A percentile compares a stretch with the other conserved stretches of the same genome.
These are phyloP conservation scores for Drechslerella dactyloides DNA, from an alignment of 2,329 filamentous ascomycete genomes.

Conservation along the genomic window DNA sequence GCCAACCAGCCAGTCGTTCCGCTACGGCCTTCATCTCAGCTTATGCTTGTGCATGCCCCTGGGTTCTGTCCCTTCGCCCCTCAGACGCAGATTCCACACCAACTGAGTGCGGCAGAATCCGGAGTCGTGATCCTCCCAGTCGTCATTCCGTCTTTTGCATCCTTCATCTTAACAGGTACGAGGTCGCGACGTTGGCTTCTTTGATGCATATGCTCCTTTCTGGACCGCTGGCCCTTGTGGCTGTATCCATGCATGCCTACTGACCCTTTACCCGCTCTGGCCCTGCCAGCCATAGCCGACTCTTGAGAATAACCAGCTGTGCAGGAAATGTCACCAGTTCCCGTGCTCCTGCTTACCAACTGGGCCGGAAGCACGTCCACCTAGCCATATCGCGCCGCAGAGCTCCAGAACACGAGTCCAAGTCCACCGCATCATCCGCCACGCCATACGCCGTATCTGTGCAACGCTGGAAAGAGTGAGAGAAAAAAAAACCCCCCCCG, in stretches of 20 bases:
- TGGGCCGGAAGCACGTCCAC: slow-evolving; percentile 3
- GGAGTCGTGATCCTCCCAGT: not conserved
- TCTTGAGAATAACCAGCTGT: not conserved
- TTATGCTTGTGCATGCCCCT: not conserved
- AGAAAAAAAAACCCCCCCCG: not conserved
- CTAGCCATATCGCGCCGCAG: not conserved
- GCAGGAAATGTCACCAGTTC: slow-evolving; percentile 5
- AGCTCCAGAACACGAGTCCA: not conserved
- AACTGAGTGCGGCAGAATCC: not conserved
- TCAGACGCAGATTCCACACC: not conserved
- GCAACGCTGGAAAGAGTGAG: not conserved
- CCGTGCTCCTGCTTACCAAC: not conserved
- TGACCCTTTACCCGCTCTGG: not conserved
- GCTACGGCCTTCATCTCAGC: slow-evolving; percentile 5
- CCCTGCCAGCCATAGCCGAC: not conserved
- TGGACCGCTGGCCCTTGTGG: not conserved
- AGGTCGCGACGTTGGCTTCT: not conserved
- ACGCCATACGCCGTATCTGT: not conserved
- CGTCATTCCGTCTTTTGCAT: not conserved
- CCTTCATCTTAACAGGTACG: not conserved
- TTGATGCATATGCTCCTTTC: not conserved
- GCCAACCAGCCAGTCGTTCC: not conserved
- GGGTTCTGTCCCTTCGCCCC: not conserved
- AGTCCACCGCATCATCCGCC: not conserved
- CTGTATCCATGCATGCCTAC: not conserved